phyloP scores from a whole-genome alignment of 1,284 basidiomycete species.

The Inonotus hispidus region DNA sequence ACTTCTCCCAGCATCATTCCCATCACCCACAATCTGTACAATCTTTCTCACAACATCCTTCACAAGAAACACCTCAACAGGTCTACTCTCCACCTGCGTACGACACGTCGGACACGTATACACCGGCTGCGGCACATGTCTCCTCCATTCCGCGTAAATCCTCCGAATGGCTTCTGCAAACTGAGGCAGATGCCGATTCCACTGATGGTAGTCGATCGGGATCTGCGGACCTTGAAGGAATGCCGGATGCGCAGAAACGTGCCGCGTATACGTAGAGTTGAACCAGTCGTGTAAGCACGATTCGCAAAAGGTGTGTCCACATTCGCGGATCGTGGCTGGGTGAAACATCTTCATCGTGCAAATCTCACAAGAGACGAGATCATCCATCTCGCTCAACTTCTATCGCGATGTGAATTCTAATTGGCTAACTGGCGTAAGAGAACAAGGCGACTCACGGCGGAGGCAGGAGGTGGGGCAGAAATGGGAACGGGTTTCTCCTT shows the following conservation, averaged over 20 bases:
- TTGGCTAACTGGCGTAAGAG: too few relatives aligned
- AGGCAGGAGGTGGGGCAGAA: not conserved
- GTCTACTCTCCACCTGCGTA: slow-evolving; percentile 38
- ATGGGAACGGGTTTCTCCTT: not conserved
- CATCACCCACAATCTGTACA: slow-evolving; percentile 42
- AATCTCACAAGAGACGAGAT: slow-evolving; percentile 7
- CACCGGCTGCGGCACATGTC: slow-evolving; percentile 31
- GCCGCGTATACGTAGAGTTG: slow-evolving; percentile 41
- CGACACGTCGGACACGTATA: slow-evolving; percentile 69
- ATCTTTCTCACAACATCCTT: slow-evolving; percentile 50
- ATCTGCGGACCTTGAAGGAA: slow-evolving; percentile 31
- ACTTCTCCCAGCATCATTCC: slow-evolving; percentile 19
- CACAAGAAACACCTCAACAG: slow-evolving; percentile 53
- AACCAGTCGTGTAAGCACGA: slow-evolving; percentile 66
- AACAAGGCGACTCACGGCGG: too few relatives aligned
- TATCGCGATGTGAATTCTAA: not conserved
- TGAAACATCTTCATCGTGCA: slow-evolving; percentile 13
- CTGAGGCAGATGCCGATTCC: not conserved
- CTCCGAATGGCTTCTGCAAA: slow-evolving; percentile 23
- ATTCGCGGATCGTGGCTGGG: slow-evolving; percentile 38
- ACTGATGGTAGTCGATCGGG: slow-evolving; percentile 3
- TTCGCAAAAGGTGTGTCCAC: slow-evolving; percentile 67
- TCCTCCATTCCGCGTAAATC: slow-evolving; percentile 13
- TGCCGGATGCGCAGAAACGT: slow-evolving; percentile 42
- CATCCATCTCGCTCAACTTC: slow-evolving; percentile 8